Evolutionary conservation across 139 green algal species (phyloP), one percentile per base, ranked within the genome.

Genomic region (Chlamydomonas sp.): DNA sequence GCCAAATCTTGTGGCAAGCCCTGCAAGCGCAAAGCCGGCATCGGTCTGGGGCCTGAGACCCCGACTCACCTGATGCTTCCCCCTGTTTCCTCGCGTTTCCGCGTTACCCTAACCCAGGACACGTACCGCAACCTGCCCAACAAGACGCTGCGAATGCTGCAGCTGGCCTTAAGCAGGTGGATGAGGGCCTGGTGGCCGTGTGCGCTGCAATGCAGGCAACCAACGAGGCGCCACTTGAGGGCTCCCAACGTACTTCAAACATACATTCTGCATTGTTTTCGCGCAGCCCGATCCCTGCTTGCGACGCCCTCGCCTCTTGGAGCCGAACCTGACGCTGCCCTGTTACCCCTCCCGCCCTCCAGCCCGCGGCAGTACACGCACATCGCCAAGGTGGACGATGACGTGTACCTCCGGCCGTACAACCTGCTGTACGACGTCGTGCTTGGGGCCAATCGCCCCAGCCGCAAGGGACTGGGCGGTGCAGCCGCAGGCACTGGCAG

Each of bases 321-420:
- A 49, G 31, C 31, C 31, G 31, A 49, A 49, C 31, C 31, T 49
- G 31, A 49, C 31, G 31, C 31, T 49, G 31, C 31, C 31, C 31
- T 49, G 31, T 49, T 49, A 49, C 31, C 57, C 68, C 58, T 69
- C 80, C 3, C 31, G 18, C 62, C 77, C 62, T 72, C 63, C 83
- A 91, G 88, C n/a, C 62, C n/a, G 8, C 71, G 60, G 49, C 85
- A 79, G 5, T 96, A 89, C 76, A 96, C 94, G 0, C 94, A 96
- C 64, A 86, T 96, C 4, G 60, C 95, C 1, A 96, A 96, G 76
- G 94, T 90, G 1, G 94, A 96, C 69, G 94, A 96, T 60, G 94
- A 96, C 76, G 93, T 92, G 20, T 96, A 92, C 83, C 66, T 96
- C 4, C 78, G 94, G 14, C 69, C 89, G 4, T 69, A 71, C 10